Evolutionary conservation across 176 grass and related monocot species (phyloP).

Genomic region (Oryza australiensis): DNA sequence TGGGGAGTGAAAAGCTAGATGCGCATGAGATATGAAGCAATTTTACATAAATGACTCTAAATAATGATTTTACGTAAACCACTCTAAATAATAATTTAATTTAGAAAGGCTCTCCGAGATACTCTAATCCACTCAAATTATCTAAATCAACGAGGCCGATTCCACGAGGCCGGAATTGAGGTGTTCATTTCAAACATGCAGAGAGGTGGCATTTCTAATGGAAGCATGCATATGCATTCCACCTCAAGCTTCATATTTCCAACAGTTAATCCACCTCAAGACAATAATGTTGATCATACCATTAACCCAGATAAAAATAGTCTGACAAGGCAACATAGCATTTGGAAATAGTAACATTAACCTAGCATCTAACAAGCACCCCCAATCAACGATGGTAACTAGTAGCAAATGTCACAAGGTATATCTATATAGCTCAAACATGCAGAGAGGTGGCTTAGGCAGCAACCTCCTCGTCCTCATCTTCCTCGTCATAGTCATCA

Average conservation of each 20-base stretch:
- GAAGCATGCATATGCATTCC: too few species aligned
- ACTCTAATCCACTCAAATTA: too few species aligned
- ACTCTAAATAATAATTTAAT: too few species aligned
- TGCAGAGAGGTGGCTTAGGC: not conserved
- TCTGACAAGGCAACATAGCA: constrained; percentile 24
- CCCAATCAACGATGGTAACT: constrained; percentile 2
- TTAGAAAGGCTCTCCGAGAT: too few species aligned
- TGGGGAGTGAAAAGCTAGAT: too few species aligned
- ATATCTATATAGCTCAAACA: constrained; percentile 14
- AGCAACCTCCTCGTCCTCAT: constrained; percentile 37
- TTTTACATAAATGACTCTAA: too few species aligned
- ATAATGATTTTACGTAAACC: too few species aligned
- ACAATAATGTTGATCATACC: constrained; percentile 12
- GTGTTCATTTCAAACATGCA: too few species aligned
- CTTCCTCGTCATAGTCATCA: constrained; percentile 62
- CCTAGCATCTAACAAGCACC: constrained; percentile 31
- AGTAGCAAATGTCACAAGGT: constrained; percentile 22
- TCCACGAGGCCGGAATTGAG: too few species aligned
- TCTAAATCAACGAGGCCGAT: too few species aligned
- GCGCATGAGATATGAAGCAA: too few species aligned
- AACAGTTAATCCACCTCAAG: constrained; percentile 35
- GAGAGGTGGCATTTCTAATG: too few species aligned
- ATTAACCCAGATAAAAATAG: constrained; percentile 29
- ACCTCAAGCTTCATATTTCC: not conserved
- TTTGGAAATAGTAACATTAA: constrained; percentile 17